Conservation (phyloP, 805 yeast species). For the Myxozyma sirexii region DNA sequence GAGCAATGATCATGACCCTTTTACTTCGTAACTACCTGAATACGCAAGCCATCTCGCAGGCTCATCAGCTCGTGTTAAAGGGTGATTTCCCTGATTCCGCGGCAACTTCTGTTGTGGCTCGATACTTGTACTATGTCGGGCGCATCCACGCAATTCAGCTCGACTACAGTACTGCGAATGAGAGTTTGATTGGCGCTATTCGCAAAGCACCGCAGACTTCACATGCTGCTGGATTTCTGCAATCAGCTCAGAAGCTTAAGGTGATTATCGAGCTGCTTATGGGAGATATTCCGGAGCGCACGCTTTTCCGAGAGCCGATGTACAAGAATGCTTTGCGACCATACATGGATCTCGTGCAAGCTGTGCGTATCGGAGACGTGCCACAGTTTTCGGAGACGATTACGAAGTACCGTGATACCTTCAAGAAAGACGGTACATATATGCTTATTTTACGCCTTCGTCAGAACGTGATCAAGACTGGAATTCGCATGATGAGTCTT, state of each 20-base stretch:
- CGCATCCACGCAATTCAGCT: slow-evolving; percentile 88
- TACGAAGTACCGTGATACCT: slow-evolving; percentile 58
- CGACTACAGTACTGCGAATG: slow-evolving; percentile 87
- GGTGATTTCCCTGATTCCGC: slow-evolving; percentile 85
- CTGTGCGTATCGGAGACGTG: slow-evolving; percentile 91
- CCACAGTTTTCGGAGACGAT: slow-evolving; percentile 74
- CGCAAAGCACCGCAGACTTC: slow-evolving; percentile 94
- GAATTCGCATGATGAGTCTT: slow-evolving; percentile 88
- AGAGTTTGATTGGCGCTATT: slow-evolving; percentile 88
- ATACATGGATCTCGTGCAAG: slow-evolving; percentile 82
- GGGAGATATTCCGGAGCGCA: slow-evolving; percentile 94
- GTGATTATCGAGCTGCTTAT: slow-evolving; percentile 87
- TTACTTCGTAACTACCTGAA: slow-evolving; percentile 78
- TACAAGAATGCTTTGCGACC: slow-evolving; percentile 69
- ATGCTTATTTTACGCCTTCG: slow-evolving; percentile 85
- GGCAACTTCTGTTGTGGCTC: slow-evolving; percentile 83
- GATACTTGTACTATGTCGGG: slow-evolving; percentile 91
- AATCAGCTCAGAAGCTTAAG: slow-evolving; percentile 83
- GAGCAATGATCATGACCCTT: slow-evolving; percentile 83
- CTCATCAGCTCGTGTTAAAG: slow-evolving; percentile 85
- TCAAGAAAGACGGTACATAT: slow-evolving; percentile 77
- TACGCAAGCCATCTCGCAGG: slow-evolving; percentile 80
- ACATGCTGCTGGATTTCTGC: slow-evolving; percentile 82
- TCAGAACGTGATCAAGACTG: slow-evolving; percentile 97
- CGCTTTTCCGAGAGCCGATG: slow-evolving; percentile 68